A percentile compares a stretch with the other conserved stretches of the same genome.
Conservation (phyloP, 371 early-diverging fungal genomes). For the Lichtheimia hyalospora region DNA sequence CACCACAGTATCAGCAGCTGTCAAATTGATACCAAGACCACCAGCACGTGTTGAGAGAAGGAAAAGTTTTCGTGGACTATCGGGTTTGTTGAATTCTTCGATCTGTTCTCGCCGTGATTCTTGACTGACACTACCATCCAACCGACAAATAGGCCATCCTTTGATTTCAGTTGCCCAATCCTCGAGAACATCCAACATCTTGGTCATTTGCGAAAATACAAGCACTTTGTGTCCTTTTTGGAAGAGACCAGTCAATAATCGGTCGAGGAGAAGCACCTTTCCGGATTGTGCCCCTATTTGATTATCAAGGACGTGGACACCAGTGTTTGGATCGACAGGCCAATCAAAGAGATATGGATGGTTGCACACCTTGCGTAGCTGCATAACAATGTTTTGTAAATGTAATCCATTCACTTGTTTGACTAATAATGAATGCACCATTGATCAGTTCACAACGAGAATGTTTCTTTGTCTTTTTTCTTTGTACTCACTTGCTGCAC, state of each 20-base stretch:
- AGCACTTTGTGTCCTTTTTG: constrained; percentile 84
- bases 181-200: constrained; percentile 90
- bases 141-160: constrained; percentile 84
- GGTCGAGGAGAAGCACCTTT: constrained; percentile 87
- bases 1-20: constrained; percentile 94
- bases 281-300: constrained; percentile 75
- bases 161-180: constrained; percentile 82
- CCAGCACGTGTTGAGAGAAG: constrained; percentile 97
- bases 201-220: constrained; percentile 94
- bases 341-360: constrained; percentile 93
- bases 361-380: constrained; percentile 93
- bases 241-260: constrained; percentile 78
- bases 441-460: too few species aligned
- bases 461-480: not conserved
- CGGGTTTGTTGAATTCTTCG: constrained; percentile 53
- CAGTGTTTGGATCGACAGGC: constrained; percentile 60
- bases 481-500: constrained; percentile 19
- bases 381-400: constrained; percentile 88
- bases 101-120: constrained; percentile 83
- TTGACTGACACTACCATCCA: constrained; percentile 89
- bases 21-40: constrained; percentile 93
- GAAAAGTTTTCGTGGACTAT: constrained; percentile 73
- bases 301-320: constrained; percentile 42
- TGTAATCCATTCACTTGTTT: constrained; percentile 58
- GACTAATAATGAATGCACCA: constrained; percentile 8